Conservation (phyloP, 73 alveolate species). For the Paramecium sonneborni region DNA sequence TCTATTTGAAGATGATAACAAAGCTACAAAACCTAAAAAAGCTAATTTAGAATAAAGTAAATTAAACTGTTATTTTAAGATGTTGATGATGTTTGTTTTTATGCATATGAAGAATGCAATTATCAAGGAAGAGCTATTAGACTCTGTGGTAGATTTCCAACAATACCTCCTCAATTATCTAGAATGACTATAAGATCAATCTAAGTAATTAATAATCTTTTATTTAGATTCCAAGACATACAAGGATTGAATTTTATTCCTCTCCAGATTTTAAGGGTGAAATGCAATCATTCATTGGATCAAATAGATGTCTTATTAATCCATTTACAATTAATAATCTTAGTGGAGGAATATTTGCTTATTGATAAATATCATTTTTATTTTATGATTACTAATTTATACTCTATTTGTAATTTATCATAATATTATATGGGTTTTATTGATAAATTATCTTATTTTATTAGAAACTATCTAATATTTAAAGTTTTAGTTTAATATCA, state of each 20-base stretch:
- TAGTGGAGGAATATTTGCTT: slow-evolving; percentile 31
- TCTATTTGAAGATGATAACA: slow-evolving; percentile 30
- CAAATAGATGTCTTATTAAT: slow-evolving; percentile 48
- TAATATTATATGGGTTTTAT: too few species aligned
- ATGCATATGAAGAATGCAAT: slow-evolving; percentile 54
- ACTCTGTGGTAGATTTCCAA: slow-evolving; percentile 47
- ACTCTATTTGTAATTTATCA: too few species aligned
- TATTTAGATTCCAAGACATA: slow-evolving; percentile 41
- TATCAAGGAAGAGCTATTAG: slow-evolving; percentile 52
- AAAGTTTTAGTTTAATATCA: too few species aligned
- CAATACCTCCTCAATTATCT: slow-evolving; percentile 18
- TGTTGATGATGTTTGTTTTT: slow-evolving; percentile 59
- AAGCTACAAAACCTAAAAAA: not conserved
- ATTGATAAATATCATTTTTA: not conserved
- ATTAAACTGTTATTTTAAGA: not conserved
- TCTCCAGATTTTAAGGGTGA: slow-evolving; percentile 43
- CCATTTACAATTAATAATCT: slow-evolving; percentile 34
- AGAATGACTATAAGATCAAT: slow-evolving; percentile 56
- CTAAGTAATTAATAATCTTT: not conserved
- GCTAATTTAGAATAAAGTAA: slow-evolving; percentile 39
- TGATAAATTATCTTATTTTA: too few species aligned
- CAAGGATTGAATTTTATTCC: slow-evolving; percentile 46
- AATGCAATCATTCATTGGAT: slow-evolving; percentile 25
- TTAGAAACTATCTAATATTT: too few species aligned
- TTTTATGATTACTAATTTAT: not conserved